Evolutionary conservation across 169 alveolate species (phyloP).

Genomic region (Condylostoma magnum): DNA sequence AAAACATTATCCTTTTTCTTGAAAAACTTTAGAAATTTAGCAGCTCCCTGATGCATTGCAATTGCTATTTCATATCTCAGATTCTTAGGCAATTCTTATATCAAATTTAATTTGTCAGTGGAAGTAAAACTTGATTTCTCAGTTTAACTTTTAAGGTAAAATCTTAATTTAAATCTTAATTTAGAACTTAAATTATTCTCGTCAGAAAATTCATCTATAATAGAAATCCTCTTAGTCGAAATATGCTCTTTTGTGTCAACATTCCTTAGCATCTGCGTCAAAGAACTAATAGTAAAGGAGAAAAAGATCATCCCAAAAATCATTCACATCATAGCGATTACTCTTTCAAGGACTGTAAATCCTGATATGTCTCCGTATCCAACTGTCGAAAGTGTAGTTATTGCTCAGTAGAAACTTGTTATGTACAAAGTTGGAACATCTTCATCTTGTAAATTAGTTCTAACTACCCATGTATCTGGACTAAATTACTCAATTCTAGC

Average conservation of each 20-base stretch:
- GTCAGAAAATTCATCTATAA: slow-evolving; percentile 42
- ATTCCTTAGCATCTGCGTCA: slow-evolving; percentile 32
- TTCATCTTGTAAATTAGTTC: background rate
- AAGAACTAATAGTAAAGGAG: slow-evolving; percentile 41
- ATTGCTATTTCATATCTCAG: slow-evolving; percentile 51
- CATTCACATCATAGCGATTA: slow-evolving; percentile 31
- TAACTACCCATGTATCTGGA: slow-evolving; percentile 12
- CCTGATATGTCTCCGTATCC: slow-evolving; percentile 30
- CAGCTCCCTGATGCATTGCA: slow-evolving; percentile 46
- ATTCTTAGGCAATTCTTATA: slow-evolving; percentile 55
- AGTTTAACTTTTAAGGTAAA: slow-evolving; percentile 47
- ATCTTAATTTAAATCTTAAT: slow-evolving; percentile 44
- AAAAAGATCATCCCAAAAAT: slow-evolving; percentile 44
- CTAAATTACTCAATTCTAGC: background rate
- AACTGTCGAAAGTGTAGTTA: slow-evolving; percentile 26
- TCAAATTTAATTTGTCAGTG: slow-evolving; percentile 48
- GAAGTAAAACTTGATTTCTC: slow-evolving; percentile 39
- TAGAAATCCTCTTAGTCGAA: slow-evolving; percentile 44
- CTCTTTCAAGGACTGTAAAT: slow-evolving; percentile 3
- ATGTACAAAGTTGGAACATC: background rate
- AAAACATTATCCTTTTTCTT: slow-evolving; percentile 37
- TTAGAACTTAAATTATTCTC: slow-evolving; percentile 48
- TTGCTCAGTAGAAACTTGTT: slow-evolving; percentile 16
- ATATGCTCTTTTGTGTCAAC: slow-evolving; percentile 31
- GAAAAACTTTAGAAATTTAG: slow-evolving; percentile 34